Evolutionary conservation across 2,329 filamentous ascomycete species (phyloP).

Genomic region (Fusarium chaquense): DNA sequence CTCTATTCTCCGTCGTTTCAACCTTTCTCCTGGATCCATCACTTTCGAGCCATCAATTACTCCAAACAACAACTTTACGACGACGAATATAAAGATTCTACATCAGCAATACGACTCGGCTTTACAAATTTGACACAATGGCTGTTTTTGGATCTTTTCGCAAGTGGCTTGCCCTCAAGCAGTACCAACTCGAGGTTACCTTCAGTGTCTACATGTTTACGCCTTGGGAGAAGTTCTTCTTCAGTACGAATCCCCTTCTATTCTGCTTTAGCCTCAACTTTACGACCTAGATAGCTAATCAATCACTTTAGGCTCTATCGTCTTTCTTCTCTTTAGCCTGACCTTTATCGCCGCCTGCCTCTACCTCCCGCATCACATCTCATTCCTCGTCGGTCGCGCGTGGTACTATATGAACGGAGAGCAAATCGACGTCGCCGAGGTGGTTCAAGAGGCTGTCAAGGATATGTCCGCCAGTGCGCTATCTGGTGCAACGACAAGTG

Average conservation of each 20-base stretch:
- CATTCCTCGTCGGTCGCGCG: conserved; percentile 82
- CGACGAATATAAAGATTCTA: background rate
- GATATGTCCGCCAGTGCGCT: conserved; percentile 50
- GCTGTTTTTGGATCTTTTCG: conserved; percentile 67
- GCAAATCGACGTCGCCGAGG: conserved; percentile 63
- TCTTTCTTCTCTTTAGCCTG: conserved; percentile 90
- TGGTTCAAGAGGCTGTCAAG: conserved; percentile 51
- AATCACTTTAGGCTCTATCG: conserved; percentile 79
- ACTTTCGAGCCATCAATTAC: background rate
- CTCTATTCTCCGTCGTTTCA: conserved; percentile 23
- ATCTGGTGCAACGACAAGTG: conserved; percentile 45
- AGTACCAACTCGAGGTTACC: conserved; percentile 98
- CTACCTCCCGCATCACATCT: conserved; percentile 93
- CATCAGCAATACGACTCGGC: background rate
- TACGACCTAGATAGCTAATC: conserved; percentile 7
- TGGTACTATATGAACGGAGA: conserved; percentile 97
- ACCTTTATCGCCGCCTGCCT: conserved; percentile 87
- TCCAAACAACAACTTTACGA: conserved; percentile 1
- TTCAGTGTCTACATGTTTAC: conserved; percentile 98
- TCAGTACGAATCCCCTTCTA: conserved; percentile 74
- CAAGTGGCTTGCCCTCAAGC: conserved; percentile 92
- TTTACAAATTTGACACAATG: conserved; percentile 36
- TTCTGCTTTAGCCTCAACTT: background rate
- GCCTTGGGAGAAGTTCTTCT: conserved; percentile 94
- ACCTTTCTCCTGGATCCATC: conserved; percentile 34